Evolutionary conservation across 2,329 filamentous ascomycete species (phyloP), one percentile per base, ranked within the genome.

Genomic region (Simplicillium aogashimaense): DNA sequence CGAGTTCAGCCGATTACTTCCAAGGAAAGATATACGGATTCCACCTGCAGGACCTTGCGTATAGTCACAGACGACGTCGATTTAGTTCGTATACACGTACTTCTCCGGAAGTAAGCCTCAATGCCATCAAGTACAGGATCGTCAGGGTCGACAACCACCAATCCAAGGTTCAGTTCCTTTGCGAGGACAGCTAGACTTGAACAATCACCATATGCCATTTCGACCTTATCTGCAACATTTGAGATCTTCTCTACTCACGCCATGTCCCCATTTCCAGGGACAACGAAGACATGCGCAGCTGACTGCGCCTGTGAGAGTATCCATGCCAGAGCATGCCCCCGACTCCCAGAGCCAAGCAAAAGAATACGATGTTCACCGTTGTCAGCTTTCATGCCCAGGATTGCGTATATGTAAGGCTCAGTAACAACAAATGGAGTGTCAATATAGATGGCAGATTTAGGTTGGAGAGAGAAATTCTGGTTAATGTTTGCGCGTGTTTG

Each of bases 241-340:
- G 63, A 53, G 17, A 68, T 68, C 30, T 43, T 57, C 20, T 25
- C 20, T 9, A 9, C 20, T 25, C 9, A 9, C 45, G 64, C 65
- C 28, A 81, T 86, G 25, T 83, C 83, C 38, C 81, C 83, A 58
- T 88, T 88, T 37, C 83, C 83, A 11, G 67, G 66, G 15, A 60
- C 58, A 13, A 60, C 64, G 36, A 59, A 58, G 45, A 87, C 80
- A 46, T 72, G 67, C 41, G 78, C 69, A 37, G 86, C 78, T 7
- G 64, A 66, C 7, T 72, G 63, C 3, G 79, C 83, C 55, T 83
- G 73, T 42, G 73, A 67, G 44, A 88, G 61, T 59, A 83, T 86
- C 83, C 82, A 87, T 29, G 83, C 81, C 39, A 87, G 65, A 18
- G 81, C 81, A 65, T 88, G 82, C 59, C 88, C 84, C 46, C 84